Evolutionary conservation across 257 asterid species (phyloP), one percentile per base, ranked within the genome.

Genomic region (Fraxinus pennsylvanica): DNA sequence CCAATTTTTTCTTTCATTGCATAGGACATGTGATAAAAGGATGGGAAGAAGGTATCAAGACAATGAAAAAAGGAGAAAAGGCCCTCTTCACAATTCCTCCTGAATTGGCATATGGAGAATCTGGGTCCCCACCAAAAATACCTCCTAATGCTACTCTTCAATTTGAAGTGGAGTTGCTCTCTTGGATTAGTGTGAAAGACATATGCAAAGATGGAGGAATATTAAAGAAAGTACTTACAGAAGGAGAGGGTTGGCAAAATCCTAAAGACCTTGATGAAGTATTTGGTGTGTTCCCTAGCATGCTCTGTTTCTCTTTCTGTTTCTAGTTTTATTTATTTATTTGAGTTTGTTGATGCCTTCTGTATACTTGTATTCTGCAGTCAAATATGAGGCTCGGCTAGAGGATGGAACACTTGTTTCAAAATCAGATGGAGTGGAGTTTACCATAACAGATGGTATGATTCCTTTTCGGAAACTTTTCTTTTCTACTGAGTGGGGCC

Each of bases 181-280:
- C 88, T 10, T 90, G 91, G 94, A 76, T 69, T 41, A 82, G 88
- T 73, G 84, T 86, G 39, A 86, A 87, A 67, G 94, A 90, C 71
- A 81, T 90, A 70, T 82, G 84, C 83, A 90, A 88, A 77, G 92
- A 90, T 68, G 92, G 92, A 30, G 90, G 92, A 76, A 83, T 90
- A 83, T 67, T 84, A 27, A 89, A 89, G 85, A 88, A 86, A 84
- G 79, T 85, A 74, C 61, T 86, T 3, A 54, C 43, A 9, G 82
- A 90, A 86, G 92, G 94, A 82, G 82, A 86, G 79, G 90, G 89
- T n/a, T 90, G 94, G 91, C 90, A 83, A 71, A 86, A 85, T 76
- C 94, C 92, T 39, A 86, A 81, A 72, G 86, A 85, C 81, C 87
- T 86, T 65, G 94, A 88, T 79, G 92, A 90, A 83, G 91, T 90